These are phyloP conservation scores for Gonapodya prolifera DNA, from an alignment of 192 early-diverging fungal species.

Conservation along the genomic window DNA sequence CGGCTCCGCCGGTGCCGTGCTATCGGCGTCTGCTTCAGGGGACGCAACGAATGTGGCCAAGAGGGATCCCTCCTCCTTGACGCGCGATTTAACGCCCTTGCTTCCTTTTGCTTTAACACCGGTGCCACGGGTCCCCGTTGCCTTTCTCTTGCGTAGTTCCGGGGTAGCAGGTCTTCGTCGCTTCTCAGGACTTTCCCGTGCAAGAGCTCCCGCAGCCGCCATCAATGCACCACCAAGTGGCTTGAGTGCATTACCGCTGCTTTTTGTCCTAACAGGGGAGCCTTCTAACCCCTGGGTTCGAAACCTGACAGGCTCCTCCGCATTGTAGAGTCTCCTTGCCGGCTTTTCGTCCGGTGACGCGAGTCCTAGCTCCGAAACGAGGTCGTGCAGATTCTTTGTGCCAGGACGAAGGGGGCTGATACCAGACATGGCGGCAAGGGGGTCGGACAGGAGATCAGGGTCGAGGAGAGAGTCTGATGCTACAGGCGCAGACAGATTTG, in stretches of 20 bases:
- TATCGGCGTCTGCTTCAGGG: background rate
- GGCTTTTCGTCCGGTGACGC: background rate
- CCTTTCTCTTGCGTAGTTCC: background rate
- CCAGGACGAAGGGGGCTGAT: background rate
- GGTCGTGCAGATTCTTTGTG: background rate
- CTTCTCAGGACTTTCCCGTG: background rate
- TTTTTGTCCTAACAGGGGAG: background rate
- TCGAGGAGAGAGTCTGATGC: background rate
- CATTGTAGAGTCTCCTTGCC: too few relatives aligned
- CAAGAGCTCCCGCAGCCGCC: background rate
- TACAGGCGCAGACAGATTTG: too few relatives aligned
- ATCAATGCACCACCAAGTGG: background rate
- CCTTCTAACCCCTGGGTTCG: too few relatives aligned
- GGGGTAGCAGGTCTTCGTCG: too few relatives aligned
- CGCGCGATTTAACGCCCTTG: background rate
- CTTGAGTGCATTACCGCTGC: background rate
- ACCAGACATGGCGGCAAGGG: background rate
- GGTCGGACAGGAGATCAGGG: background rate
- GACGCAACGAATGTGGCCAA: background rate
- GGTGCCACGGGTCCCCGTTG: background rate
- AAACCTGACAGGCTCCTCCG: too few relatives aligned
- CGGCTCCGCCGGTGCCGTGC: background rate
- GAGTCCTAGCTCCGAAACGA: background rate
- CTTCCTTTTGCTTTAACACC: background rate
- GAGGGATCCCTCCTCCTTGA: background rate